Conservation (phyloP, 352 stramenopile genomes). For the Phytophthora brassicae region DNA sequence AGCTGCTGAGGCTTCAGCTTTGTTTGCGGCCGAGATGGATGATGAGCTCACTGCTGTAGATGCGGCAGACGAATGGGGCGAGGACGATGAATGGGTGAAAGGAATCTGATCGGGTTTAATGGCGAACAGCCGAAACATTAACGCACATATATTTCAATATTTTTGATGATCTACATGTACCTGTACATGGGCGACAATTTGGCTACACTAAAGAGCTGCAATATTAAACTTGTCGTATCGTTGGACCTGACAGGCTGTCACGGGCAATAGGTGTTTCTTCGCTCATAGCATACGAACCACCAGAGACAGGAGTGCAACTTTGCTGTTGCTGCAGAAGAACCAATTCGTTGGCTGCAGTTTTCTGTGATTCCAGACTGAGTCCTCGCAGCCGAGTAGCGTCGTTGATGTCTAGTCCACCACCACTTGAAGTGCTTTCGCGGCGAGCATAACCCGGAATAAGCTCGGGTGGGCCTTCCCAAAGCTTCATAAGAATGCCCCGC, state of each 20-base stretch:
- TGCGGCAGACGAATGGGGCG: slow-evolving; percentile 62
- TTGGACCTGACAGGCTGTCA: slow-evolving; percentile 6
- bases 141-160: slow-evolving; percentile 33
- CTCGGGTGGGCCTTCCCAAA: slow-evolving; percentile 89
- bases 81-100: slow-evolving; percentile 85
- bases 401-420: slow-evolving; percentile 30
- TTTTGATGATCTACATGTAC: slow-evolving; percentile 18
- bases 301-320: slow-evolving; percentile 43
- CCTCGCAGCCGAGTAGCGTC: slow-evolving; percentile 30
- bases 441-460: slow-evolving; percentile 37
- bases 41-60: slow-evolving; percentile 46
- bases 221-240: slow-evolving; percentile 20
- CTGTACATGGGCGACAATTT: slow-evolving; percentile 17
- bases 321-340: slow-evolving; percentile 40
- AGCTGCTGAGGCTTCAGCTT: slow-evolving; percentile 41
- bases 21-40: slow-evolving; percentile 74
- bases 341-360: slow-evolving; percentile 33
- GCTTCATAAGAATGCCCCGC: slow-evolving; percentile 83
- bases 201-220: slow-evolving; percentile 8
- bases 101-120: slow-evolving; percentile 45
- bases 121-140: slow-evolving; percentile 26
- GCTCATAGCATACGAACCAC: slow-evolving; percentile 40
- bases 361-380: slow-evolving; percentile 28
- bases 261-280: slow-evolving; percentile 31
- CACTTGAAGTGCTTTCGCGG: slow-evolving; percentile 27